Evolutionary conservation across 805 yeast genomes (phyloP), one percentile per base, ranked within the genome.

Genomic region (Yarrowia phangngaensis): DNA sequence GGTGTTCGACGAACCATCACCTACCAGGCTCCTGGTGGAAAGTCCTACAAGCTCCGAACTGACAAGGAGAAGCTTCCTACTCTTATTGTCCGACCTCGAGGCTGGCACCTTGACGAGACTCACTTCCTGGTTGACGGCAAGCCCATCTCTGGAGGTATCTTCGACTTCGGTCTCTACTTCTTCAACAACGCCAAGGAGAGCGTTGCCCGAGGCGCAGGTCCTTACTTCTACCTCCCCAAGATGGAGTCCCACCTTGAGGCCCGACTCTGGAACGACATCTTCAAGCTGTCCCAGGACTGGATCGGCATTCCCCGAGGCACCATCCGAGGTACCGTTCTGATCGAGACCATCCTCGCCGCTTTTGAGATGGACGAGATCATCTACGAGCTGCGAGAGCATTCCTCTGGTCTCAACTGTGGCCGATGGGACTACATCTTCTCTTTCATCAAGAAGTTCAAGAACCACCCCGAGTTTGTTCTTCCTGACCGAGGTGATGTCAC

Each of bases 341-440:
- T 80, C 58, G 87, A 80, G 68, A 80, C 86, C 43, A 74, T 80
- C 54, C 76, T 82, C 36, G 86, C 84, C 27, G 84, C 80, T 20
- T 80, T 80, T 71, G 85, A 80, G 64, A 79, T 81, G 84, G 85
- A 80, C 65, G 87, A 81, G 67, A 81, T 80, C 62, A 80, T 80
- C 60, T 81, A 77, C 64, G 84, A 80, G 65, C 76, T 80, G 60
- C 73, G 84, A 60, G 76, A 75, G 61, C 86, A 81, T 69, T 76
- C 79, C 52, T 77, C 81, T 24, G 87, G 86, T 29, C 74, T 80
- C 62, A 81, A 80, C 71, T 80, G 86, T 65, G 86, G 86, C 57
- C 72, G 85, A 60, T 80, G 86, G 86, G 86, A 81, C 62, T 80
- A 80, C 70, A 79, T 80, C 57, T 81, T 80, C 74, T 74, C 80